A percentile compares a stretch with the other conserved stretches of the same genome.
Evolutionary conservation across 2,329 filamentous ascomycete genomes (phyloP).

Genomic region (Phyllosticta citrichinensis): DNA sequence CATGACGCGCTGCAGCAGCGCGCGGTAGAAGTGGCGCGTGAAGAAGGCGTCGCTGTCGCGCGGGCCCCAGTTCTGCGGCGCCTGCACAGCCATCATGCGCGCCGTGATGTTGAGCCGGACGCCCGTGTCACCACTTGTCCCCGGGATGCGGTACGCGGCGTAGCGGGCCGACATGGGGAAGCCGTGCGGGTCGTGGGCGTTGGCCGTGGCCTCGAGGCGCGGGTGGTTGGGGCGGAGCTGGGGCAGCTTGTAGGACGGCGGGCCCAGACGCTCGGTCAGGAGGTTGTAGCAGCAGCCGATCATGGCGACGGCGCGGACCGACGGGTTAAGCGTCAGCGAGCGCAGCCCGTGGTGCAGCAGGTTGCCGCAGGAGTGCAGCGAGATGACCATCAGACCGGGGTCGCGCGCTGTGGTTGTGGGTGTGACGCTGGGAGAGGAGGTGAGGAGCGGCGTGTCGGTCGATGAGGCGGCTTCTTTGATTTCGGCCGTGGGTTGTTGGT

Average conservation of each 20-base stretch:
- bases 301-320: slow-evolving; percentile 82
- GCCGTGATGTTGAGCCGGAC: slow-evolving; percentile 90
- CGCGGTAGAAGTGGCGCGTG: slow-evolving; percentile 83
- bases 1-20: slow-evolving; percentile 84
- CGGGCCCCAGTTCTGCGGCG: slow-evolving; percentile 81
- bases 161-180: slow-evolving; percentile 83
- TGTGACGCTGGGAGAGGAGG: slow-evolving; percentile 17
- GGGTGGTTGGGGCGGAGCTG: slow-evolving; percentile 64
- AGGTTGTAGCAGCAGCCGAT: slow-evolving; percentile 98
- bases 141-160: slow-evolving; percentile 32
- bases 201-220: slow-evolving; percentile 57
- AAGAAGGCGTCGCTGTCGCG: slow-evolving; percentile 81
- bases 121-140: slow-evolving; percentile 32
- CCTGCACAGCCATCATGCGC: slow-evolving; percentile 96
- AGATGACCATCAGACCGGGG: slow-evolving; percentile 68
- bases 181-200: slow-evolving; percentile 73
- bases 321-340: slow-evolving; percentile 72
- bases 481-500: slow-evolving; percentile 18
- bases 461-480: slow-evolving; percentile 16
- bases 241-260: slow-evolving; percentile 76
- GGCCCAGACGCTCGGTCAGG: slow-evolving; percentile 78
- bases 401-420: slow-evolving; percentile 21
- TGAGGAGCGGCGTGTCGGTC: slow-evolving; percentile 16
- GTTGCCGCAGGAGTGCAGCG: slow-evolving; percentile 94
- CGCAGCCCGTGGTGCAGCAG: slow-evolving; percentile 90